These are phyloP conservation scores for Lenzites betulinus DNA, from an alignment of 768 basidiomycete genomes.

Conservation along the genomic window DNA sequence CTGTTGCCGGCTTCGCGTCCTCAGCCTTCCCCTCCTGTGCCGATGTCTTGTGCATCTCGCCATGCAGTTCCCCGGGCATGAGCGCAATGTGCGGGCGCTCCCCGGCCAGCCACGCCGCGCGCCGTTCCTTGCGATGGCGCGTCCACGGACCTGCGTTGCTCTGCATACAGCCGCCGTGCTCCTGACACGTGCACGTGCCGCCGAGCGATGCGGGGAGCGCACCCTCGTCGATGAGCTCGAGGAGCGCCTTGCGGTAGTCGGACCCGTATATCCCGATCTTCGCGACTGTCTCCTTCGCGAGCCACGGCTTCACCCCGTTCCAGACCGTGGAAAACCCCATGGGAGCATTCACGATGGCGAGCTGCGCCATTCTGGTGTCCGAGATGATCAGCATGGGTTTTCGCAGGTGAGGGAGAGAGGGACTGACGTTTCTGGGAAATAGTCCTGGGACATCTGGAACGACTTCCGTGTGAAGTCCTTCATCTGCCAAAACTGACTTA, in stretches of 20 bases:
- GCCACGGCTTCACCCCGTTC: slow-evolving; percentile 68
- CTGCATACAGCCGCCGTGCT: slow-evolving; percentile 56
- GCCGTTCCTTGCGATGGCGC: slow-evolving; percentile 44
- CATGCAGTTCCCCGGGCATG: slow-evolving; percentile 21
- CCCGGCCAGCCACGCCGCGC: slow-evolving; percentile 34
- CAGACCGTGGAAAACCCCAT: slow-evolving; percentile 74
- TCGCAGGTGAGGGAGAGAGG: not conserved
- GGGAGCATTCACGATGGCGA: slow-evolving; percentile 73
- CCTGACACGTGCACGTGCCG: slow-evolving; percentile 63
- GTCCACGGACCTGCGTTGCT: slow-evolving; percentile 75
- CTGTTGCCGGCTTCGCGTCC: not conserved
- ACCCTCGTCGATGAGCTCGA: slow-evolving; percentile 63
- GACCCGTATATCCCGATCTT: slow-evolving; percentile 69
- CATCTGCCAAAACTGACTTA: slow-evolving; percentile 77
- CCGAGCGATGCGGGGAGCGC: slow-evolving; percentile 63
- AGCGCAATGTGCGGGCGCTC: slow-evolving; percentile 23
- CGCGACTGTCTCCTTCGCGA: slow-evolving; percentile 68
- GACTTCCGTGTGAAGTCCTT: slow-evolving; percentile 60
- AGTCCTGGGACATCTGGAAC: slow-evolving; percentile 78
- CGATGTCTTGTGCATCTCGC: too few species aligned
- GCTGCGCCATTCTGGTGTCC: slow-evolving; percentile 62
- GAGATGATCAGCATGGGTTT: not conserved
- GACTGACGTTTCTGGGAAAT: slow-evolving; percentile 73
- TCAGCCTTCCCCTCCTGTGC: not conserved
- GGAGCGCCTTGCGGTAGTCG: slow-evolving; percentile 57